Percentiles rank a stretch among this genome's conserved stretches.
Evolutionary conservation across 1,284 basidiomycete genomes (phyloP).

Genomic region (Gymnopus androsaceus): DNA sequence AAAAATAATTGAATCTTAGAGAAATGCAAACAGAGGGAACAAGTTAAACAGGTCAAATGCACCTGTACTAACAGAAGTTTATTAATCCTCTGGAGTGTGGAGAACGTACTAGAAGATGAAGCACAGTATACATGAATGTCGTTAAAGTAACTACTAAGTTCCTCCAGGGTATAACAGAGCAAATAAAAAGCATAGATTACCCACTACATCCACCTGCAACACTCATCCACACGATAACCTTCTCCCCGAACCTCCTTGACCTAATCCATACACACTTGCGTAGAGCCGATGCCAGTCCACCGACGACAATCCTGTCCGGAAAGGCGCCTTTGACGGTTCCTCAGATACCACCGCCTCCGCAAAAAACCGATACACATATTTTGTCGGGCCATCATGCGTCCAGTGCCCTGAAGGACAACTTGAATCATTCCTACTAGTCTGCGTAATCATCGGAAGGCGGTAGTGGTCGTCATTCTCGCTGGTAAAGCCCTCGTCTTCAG

Average conservation of each 20-base stretch:
- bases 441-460: slow-evolving; percentile 7
- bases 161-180: no score
- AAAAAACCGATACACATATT: slow-evolving; percentile 5
- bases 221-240: slow-evolving; percentile 1
- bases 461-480: slow-evolving; percentile 6
- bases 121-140: no score
- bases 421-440: neutral
- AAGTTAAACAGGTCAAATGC: no score
- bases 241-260: neutral
- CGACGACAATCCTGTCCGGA: neutral
- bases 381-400: neutral
- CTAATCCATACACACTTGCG: neutral
- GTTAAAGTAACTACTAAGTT: no score
- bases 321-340: neutral
- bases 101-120: no score
- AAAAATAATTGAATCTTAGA: no score
- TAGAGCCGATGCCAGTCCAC: neutral
- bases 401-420: neutral
- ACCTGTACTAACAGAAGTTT: no score
- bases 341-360: slow-evolving; percentile 6
- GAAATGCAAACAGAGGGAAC: no score
- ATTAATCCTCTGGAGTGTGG: no score
- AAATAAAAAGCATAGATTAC: no score
- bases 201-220: no score
- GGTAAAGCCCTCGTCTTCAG: neutral